Evolutionary conservation across 768 basidiomycete species (phyloP).

Genomic region (Crucibulum laeve): DNA sequence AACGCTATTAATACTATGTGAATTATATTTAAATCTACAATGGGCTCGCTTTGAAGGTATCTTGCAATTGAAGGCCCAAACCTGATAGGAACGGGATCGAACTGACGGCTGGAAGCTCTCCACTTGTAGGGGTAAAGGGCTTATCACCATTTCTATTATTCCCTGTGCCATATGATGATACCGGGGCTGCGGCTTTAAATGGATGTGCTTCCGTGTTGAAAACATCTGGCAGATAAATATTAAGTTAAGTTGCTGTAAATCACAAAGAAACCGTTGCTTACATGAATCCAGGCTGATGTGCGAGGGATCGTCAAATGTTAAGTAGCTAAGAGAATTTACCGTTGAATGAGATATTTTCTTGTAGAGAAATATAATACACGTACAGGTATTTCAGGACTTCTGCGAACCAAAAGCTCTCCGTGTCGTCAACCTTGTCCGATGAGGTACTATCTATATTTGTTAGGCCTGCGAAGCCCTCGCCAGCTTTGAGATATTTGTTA

Average conservation of each 20-base stretch:
- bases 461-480: slow-evolving; percentile 48
- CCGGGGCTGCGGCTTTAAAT: slow-evolving; percentile 50
- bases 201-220: slow-evolving; percentile 76
- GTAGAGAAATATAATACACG: slow-evolving; percentile 9
- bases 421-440: slow-evolving; percentile 51
- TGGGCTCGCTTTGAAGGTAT: too few species aligned
- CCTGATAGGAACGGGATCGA: background rate
- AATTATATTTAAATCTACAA: too few species aligned
- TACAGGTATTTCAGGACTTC: slow-evolving; percentile 77
- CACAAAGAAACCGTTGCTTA: slow-evolving; percentile 21
- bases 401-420: slow-evolving; percentile 67
- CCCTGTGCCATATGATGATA: slow-evolving; percentile 23
- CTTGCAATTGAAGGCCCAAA: background rate
- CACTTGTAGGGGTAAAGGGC: background rate
- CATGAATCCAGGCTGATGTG: slow-evolving; percentile 64
- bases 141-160: background rate
- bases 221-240: slow-evolving; percentile 32
- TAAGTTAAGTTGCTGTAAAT: background rate
- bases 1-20: too few species aligned
- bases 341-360: background rate
- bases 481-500: slow-evolving; percentile 36
- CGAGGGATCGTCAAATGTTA: slow-evolving; percentile 70
- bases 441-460: slow-evolving; percentile 46
- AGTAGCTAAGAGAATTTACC: slow-evolving; percentile 38
- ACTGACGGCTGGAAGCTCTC: background rate